phyloP scores from a whole-genome alignment of 1,139 yeast genomes.

The Meyerozyma sp. region DNA sequence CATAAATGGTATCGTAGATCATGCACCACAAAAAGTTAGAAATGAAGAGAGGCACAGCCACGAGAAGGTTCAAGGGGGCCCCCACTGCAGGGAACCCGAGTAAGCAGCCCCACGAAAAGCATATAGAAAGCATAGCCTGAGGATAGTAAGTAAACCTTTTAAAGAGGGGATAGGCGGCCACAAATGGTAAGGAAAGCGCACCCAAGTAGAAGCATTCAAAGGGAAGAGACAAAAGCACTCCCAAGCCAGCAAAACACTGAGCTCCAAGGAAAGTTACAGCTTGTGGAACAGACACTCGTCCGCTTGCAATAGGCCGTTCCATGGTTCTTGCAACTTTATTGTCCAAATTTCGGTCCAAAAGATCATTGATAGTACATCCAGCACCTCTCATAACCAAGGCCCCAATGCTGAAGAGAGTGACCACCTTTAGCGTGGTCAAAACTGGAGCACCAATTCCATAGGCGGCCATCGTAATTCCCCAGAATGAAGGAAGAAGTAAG shows the following conservation, averaged over 20 bases:
- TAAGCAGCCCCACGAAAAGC: slow-evolving; percentile 94
- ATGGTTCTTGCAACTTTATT: slow-evolving; percentile 80
- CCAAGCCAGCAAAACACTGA: slow-evolving; percentile 74
- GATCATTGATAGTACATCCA: slow-evolving; percentile 93
- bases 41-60: slow-evolving; percentile 72
- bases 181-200: slow-evolving; percentile 72
- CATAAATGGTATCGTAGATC: slow-evolving; percentile 93
- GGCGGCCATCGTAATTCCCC: slow-evolving; percentile 88
- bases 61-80: slow-evolving; percentile 69
- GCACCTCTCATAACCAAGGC: slow-evolving; percentile 94
- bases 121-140: slow-evolving; percentile 72
- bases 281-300: slow-evolving; percentile 65
- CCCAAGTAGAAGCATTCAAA: slow-evolving; percentile 79
- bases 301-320: slow-evolving; percentile 87
- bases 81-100: slow-evolving; percentile 92
- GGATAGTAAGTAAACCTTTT: slow-evolving; percentile 95
- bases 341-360: slow-evolving; percentile 79
- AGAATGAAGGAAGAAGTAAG: slow-evolving; percentile 69
- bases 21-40: slow-evolving; percentile 89
- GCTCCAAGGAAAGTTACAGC: slow-evolving; percentile 73
- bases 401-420: slow-evolving; percentile 73
- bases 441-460: slow-evolving; percentile 65
- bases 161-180: slow-evolving; percentile 85
- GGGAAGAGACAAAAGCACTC: slow-evolving; percentile 68
- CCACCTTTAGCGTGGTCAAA: slow-evolving; percentile 50